Evolutionary conservation across 2,329 filamentous ascomycete genomes (phyloP), one percentile per base, ranked within the genome.

Genomic region (Fusarium anguioides): DNA sequence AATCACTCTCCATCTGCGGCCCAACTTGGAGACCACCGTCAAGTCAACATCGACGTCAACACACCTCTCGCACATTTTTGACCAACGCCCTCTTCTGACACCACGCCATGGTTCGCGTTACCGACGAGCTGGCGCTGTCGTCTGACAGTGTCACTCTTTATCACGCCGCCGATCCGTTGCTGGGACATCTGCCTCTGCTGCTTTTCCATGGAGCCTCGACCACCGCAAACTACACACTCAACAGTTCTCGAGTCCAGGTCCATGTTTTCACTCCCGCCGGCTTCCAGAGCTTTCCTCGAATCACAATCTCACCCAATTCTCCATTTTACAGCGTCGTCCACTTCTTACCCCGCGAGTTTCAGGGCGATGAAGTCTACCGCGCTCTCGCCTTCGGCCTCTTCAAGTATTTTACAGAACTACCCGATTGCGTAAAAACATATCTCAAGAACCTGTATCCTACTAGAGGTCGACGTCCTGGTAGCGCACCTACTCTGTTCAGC

Each of bases 151-250:
- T 97, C 78, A 89, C 88, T 75, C 91, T 97, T 74, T 98, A 96
- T 84, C 91, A 96, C 81, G 89, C 93, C 72, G 91, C 89, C 77
- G 96, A 99, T 80, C 89, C 93, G 63, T 83, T 94, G 69, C 89
- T 96, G 56, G 90, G 90, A 79, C 87, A 94, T 81, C 84, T 94
- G 65, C 89, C 94, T 49, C 84, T 98, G 72, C 85, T 98, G 71
- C 86, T 97, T 78, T 97, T 98, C 84, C 93, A 97, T 78, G 95
- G 95, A 15, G 88, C 94, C 17, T 95, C 95, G 44, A 94, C 94
- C 27, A 96, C 93, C 40, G 90, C 92, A 74, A 96, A 97, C 80
- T 91, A 91, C 69, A 93, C 89, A 46, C 88, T 90, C 74, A 96
- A 93, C 80, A 95, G 91, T 80, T 97, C 95, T 66, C 91, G 96